Percentiles rank a stretch among this genome's conserved stretches.
Evolutionary conservation across 345 rosid genomes (phyloP).

Genomic region (Hypericum perforatum): DNA sequence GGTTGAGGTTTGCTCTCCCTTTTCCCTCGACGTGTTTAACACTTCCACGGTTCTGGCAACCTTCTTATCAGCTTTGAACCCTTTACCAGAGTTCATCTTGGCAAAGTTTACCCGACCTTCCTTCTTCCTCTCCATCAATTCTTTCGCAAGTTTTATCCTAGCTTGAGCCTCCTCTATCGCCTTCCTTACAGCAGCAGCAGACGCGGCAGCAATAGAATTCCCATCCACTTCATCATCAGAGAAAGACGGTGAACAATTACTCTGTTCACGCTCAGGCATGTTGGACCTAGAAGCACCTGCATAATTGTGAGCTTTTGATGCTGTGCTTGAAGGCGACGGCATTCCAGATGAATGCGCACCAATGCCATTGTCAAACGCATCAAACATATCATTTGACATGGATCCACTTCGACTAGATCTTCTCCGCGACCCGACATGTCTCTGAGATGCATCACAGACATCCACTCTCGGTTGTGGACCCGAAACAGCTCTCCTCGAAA

Average conservation of each 20-base stretch:
- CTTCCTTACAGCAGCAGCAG: conserved; percentile 77
- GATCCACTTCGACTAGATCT: conserved; percentile 27
- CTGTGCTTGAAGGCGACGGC: conserved; percentile 23
- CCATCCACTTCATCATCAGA: conserved; percentile 63
- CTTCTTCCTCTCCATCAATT: conserved; percentile 59
- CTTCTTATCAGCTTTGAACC: conserved; percentile 22
- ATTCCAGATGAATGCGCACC: conserved; percentile 21
- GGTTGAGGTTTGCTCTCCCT: conserved; percentile 15
- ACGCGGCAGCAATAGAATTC: conserved; percentile 74
- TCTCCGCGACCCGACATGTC: conserved; percentile 14
- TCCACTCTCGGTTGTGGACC: conserved; percentile 17
- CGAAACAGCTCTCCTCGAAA: conserved; percentile 20
- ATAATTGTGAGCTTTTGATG: conserved; percentile 13
- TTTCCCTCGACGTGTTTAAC: conserved; percentile 28
- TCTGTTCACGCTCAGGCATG: conserved; percentile 27
- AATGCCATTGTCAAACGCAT: conserved; percentile 26
- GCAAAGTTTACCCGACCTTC: conserved; percentile 35
- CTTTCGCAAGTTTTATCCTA: conserved; percentile 65
- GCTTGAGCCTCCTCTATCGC: conserved; percentile 84
- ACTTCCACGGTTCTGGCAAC: conserved; percentile 22
- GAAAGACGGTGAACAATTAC: conserved; percentile 43
- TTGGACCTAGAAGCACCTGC: conserved; percentile 20
- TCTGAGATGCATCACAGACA: conserved; percentile 12
- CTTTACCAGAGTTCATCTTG: conserved; percentile 28
- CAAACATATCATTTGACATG: conserved; percentile 30